Evolutionary conservation across 1,139 yeast species (phyloP).

Genomic region (Candida tetrigidarum): DNA sequence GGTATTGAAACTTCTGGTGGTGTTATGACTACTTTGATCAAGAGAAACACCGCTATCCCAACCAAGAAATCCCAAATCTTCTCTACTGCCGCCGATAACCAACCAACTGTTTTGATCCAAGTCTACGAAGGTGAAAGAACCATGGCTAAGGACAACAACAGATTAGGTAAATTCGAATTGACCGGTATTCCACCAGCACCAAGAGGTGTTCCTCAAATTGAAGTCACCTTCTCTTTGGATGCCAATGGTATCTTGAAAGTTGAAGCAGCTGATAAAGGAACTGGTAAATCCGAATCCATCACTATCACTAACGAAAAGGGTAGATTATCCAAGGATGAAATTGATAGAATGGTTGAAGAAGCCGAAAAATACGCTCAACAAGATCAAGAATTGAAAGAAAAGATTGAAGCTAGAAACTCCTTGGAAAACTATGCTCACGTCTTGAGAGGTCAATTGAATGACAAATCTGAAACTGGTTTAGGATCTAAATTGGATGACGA

Average conservation of each 20-base stretch:
- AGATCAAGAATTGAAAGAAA: slow-evolving; percentile 79
- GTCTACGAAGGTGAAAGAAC: slow-evolving; percentile 55
- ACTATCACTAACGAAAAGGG: slow-evolving; percentile 98
- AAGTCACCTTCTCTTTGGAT: slow-evolving; percentile 50
- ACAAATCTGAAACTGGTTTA: slow-evolving; percentile 62
- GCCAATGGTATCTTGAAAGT: slow-evolving; percentile 55
- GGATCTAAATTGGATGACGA: slow-evolving; percentile 85
- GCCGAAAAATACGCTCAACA: slow-evolving; percentile 91
- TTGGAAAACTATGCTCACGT: slow-evolving; percentile 52
- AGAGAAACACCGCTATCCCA: slow-evolving; percentile 53
- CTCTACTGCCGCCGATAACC: slow-evolving; percentile 53
- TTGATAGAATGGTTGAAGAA: slow-evolving; percentile 93
- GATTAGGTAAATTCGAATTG: slow-evolving; percentile 51
- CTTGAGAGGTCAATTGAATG: slow-evolving; percentile 61
- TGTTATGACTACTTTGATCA: slow-evolving; percentile 51
- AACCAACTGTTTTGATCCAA: slow-evolving; percentile 52
- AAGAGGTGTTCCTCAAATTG: slow-evolving; percentile 55
- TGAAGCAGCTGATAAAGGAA: slow-evolving; percentile 50
- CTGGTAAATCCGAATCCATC: slow-evolving; percentile 83
- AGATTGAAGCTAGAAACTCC: slow-evolving; percentile 67
- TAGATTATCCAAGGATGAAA: slow-evolving; percentile 90
- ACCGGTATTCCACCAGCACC: slow-evolving; percentile 55
- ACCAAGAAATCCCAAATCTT: slow-evolving; percentile 52
- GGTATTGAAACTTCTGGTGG: slow-evolving; percentile 57
- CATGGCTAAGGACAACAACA: slow-evolving; percentile 49